Base-by-base conservation (phyloP, 768 basidiomycete species). In the Podaxis sp. region DNA sequence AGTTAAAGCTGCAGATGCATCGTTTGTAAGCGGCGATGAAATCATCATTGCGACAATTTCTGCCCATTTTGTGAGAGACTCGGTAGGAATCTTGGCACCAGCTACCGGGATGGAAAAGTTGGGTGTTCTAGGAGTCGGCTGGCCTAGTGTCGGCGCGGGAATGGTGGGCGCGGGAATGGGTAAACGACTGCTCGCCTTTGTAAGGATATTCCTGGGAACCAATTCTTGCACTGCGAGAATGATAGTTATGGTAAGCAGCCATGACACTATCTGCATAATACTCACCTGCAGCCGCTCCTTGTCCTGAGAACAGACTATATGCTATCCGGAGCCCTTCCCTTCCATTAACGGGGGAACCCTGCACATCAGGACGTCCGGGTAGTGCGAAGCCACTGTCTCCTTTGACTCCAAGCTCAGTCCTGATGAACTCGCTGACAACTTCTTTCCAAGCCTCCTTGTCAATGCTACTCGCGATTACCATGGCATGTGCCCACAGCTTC, bases 381-480 rank as follows among this genome's bases (percentile, higher is more conserved):
- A 19, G 64, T 57, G 4, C 68, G 41, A 53, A 66, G 36, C 19
- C 69, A 66, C 40, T 56, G 57, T 19, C 40, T 71, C 71, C 74
- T 50, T 76, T 78, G 5, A 71, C 69, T 1, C 84, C 83, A 2
- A 98, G 77, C 70, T 97, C 96, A 15, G 84, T 79, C 37, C 84
- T 84, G 38, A 96, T 72, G 69, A 98, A 99, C 63, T 96, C 92
- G 49, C 82, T 85, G 0, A 93, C 91, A 12, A 90, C 91, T 64
- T 94, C 93, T 69, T 91, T 92, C 94, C 94, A 98, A 2, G 92
- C 82, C 29, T 97, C 95, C 67, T 91, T 93, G 73, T 96, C 96
- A 56, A 97, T 84, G 59, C 91, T 90, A 69, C 92, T 96, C 9
- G 96, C 87, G 65, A 99, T 94, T 59, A 98, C 74, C 85, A 98